These are phyloP conservation scores for Achaetomiella virescens DNA, from an alignment of 495 filamentous ascomycete genomes.

Conservation along the genomic window DNA sequence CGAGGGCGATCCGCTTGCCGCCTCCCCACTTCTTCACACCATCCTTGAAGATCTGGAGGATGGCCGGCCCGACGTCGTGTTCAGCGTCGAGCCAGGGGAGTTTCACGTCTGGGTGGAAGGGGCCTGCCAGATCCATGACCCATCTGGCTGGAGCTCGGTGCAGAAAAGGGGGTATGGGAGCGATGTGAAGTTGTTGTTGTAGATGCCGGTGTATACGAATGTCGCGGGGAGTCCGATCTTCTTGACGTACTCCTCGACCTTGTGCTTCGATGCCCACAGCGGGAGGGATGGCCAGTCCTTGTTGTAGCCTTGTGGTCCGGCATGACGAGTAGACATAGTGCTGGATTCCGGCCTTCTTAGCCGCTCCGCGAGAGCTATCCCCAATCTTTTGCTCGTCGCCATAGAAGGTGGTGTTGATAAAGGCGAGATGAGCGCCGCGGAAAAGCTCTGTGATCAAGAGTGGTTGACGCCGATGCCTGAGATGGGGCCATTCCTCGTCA, in stretches of 20 bases:
- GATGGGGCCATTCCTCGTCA: slow-evolving; percentile 37
- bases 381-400: slow-evolving; percentile 91
- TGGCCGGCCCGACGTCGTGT: slow-evolving; percentile 90
- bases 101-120: slow-evolving; percentile 80
- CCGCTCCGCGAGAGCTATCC: slow-evolving; percentile 80
- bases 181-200: slow-evolving; percentile 98
- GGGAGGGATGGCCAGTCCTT: slow-evolving; percentile 70
- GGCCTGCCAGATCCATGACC: slow-evolving; percentile 87
- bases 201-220: slow-evolving; percentile 93
- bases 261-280: slow-evolving; percentile 86
- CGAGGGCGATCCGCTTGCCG: slow-evolving; percentile 84
- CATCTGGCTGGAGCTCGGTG: slow-evolving; percentile 78
- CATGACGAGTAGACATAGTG: slow-evolving; percentile 96
- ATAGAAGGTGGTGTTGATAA: slow-evolving; percentile 98
- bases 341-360: slow-evolving; percentile 73
- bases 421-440: slow-evolving; percentile 75
- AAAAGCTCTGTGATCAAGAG: slow-evolving; percentile 72
- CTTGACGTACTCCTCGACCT: slow-evolving; percentile 84
- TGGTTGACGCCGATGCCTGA: slow-evolving; percentile 49
- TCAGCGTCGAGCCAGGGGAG: slow-evolving; percentile 97
- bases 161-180: slow-evolving; percentile 89
- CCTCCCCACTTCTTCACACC: slow-evolving; percentile 84
- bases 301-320: slow-evolving; percentile 78
- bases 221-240: slow-evolving; percentile 78
- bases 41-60: slow-evolving; percentile 94